phyloP scores from a whole-genome alignment of 2,329 filamentous ascomycete species.

The Colletotrichum sp. region DNA sequence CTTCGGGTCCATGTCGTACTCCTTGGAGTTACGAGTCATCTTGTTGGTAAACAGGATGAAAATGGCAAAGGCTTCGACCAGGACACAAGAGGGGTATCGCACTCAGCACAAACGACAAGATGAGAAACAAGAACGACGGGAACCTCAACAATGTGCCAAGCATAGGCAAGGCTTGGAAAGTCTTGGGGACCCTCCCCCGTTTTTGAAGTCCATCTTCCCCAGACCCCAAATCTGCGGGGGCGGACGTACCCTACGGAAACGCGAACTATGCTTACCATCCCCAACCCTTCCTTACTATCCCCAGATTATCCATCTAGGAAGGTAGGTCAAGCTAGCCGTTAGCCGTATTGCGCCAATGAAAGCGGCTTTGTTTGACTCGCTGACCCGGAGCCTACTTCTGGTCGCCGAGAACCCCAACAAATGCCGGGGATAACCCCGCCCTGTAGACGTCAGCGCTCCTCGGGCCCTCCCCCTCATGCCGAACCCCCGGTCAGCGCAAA shows the following conservation, averaged over 20 bases:
- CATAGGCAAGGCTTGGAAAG: neutral
- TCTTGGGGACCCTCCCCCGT: conserved; percentile 6
- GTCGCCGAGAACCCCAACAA: neutral
- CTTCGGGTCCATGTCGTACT: conserved; percentile 23
- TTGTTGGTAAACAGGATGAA: neutral
- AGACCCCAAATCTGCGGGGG: conserved; percentile 7
- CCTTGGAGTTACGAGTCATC: neutral
- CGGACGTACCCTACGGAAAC: neutral
- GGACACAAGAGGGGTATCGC: neutral
- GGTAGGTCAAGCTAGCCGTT: neutral
- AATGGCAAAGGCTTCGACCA: neutral
- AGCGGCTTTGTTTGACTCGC: neutral
- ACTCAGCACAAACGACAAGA: neutral
- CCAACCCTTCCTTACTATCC: neutral
- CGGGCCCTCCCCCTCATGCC: neutral
- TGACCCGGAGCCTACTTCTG: conserved; percentile 7
- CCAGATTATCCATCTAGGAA: neutral
- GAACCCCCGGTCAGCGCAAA: neutral
- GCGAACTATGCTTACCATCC: neutral
- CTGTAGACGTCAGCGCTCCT: neutral
- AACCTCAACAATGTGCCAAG: neutral
- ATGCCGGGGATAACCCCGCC: neutral
- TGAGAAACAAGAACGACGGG: neutral
- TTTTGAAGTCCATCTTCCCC: conserved; percentile 17
- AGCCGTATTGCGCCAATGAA: conserved; percentile 12